Percentiles rank a stretch among this genome's conserved stretches.
Conservation (phyloP, 129 eudicot species). For the Artemisia tridentata region DNA sequence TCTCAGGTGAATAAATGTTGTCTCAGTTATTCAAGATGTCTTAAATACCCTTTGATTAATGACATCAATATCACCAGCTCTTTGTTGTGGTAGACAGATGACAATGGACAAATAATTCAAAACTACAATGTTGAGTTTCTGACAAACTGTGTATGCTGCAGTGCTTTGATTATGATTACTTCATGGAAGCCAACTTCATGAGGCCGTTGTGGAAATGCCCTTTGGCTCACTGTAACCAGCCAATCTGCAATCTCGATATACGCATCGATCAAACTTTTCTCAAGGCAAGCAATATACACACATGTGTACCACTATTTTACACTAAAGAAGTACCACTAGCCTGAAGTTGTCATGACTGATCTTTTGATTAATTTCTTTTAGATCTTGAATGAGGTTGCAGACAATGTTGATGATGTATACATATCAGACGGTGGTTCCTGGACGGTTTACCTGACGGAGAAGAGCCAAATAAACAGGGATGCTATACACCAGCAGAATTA, state of each 20-base stretch:
- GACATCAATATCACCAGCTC: neutral
- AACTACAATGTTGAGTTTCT: neutral
- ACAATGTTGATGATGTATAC: neutral
- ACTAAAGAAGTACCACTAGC: neutral
- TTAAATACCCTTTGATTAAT: neutral
- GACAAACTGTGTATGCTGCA: neutral
- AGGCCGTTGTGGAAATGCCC: conserved; percentile 45
- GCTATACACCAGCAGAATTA: no score
- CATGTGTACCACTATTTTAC: neutral
- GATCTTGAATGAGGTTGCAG: conserved; percentile 5
- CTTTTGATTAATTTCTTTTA: neutral
- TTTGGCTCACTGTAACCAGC: conserved; percentile 20
- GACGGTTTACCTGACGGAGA: conserved; percentile 17
- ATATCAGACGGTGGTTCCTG: conserved; percentile 43
- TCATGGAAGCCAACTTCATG: conserved; percentile 31
- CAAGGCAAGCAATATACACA: conserved; percentile 25
- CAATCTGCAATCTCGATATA: conserved; percentile 32
- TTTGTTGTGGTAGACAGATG: neutral
- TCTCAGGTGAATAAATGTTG: conserved; percentile 25
- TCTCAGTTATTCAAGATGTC: neutral
- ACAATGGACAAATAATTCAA: no score
- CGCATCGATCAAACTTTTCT: conserved; percentile 35
- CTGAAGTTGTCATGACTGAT: neutral
- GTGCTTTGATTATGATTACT: conserved; percentile 43
- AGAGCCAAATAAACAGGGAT: no score